Evolutionary conservation across 345 rosid species (phyloP), one percentile per base, ranked within the genome.

Genomic region (Camelina hispida): DNA sequence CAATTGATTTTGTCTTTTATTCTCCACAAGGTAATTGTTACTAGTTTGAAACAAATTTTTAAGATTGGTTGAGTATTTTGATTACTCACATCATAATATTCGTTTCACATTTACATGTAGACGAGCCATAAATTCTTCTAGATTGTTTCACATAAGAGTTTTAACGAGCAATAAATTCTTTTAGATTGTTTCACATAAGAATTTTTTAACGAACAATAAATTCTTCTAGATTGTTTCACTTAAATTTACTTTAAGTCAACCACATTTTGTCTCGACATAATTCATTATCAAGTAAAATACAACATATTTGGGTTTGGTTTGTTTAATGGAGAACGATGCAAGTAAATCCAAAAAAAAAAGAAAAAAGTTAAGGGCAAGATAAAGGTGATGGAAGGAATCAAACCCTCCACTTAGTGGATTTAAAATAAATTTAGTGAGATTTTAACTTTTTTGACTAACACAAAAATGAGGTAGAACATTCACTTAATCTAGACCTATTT

Each of bases 331-430:
- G 73, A 60, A 72, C 59, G 77, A 72, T 78, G 73, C 77, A 78
- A 71, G 69, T 30, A 72, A 78, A 50, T 72, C 81, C 69, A 58
- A 78, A 38, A 38, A 58, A 78, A 37, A 37, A 50, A 25, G 3
- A 40, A 17, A 63, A 40, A 78, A 57, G 73, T 38, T 48, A 38
- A 28, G 37, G 16, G 50, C 11, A 78, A 77, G 76, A 72, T 78
- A 78, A 78, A 77, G 80, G 60, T 63, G 71, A 70, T 77, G 62
- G 55, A 64, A 66, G 64, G 77, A 78, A 72, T 78, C 81, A 71
- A 72, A 72, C 68, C 81, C 43, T 66, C 77, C 81, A 72, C 81
- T 78, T 28, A 71, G 46, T 38, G 56, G 43, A 20, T 38, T 71
- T 70, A 17, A 71, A 71, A 57, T 40, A 47, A 64, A 23, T 43